Evolutionary conservation across 208 protist genomes (phyloP), one percentile per base, ranked within the genome.

Genomic region (Trypanosoma platydactyli): DNA sequence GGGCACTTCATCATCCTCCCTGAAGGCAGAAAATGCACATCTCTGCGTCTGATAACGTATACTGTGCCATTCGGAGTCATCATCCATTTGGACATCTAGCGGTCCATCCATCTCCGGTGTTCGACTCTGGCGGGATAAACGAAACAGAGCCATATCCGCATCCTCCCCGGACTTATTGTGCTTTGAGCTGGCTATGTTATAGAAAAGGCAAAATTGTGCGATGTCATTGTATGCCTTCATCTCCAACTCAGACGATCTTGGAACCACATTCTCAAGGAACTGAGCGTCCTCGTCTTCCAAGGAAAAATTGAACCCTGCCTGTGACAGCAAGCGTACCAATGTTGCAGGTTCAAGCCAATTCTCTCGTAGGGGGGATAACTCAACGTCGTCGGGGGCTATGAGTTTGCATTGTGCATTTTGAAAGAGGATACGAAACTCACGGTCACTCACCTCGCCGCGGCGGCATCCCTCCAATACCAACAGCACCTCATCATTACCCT

Each of bases 111-210:
- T 53, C 22, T 84, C 84, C 0, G 60, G 41, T 2, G 27, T 62
- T 50, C 81, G 77, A 24, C 44, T 70, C 16, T 58, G 59, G 68
- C 79, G 82, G 24, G 89, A 92, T 13, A 95, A 69, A n/a, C 92
- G 89, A 52, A 97, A 97, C 1, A 97, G 83, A 16, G 88, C 86
- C 81, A 96, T 87, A 56, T 94, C 77, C 0, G 82, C 61, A 63
- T 96, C 90, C 75, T 97, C 92, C 48, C 87, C 89, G 67, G 71
- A 62, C 60, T 84, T 91, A 70, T 97, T 97, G 76, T 97, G 92
- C 16, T 66, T 64, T 12, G 86, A 82, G 74, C 67, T 92, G 4
- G 87, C 80, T 30, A 97, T 81, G 27, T 73, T 75, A 65, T 85
- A 86, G 73, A 77, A 86, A 52, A 91, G 86, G 55, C 84, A 86